These are phyloP conservation scores for Thraustochytrium sp. DNA, from an alignment of 352 stramenopile species.

Conservation along the genomic window DNA sequence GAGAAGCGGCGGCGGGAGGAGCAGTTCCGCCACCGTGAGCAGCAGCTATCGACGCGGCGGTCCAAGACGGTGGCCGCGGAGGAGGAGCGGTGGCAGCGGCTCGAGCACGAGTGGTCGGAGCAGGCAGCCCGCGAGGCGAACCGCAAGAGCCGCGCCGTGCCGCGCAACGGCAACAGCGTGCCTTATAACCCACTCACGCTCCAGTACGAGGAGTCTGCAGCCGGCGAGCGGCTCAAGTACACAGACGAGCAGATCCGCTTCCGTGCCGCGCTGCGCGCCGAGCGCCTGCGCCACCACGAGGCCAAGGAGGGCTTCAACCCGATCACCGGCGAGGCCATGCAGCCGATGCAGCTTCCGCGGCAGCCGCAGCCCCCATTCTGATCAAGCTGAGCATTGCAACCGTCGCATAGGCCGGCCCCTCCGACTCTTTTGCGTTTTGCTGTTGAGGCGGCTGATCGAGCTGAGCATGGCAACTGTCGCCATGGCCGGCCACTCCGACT, in stretches of 20 bases:
- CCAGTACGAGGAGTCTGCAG: conserved; percentile 16
- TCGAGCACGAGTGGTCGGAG: neutral
- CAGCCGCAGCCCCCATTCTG: conserved; percentile 1
- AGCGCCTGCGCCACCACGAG: conserved; percentile 8
- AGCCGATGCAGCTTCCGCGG: neutral
- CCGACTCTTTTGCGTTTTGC: too few species aligned
- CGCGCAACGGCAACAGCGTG: conserved; percentile 19
- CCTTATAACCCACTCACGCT: conserved; percentile 43
- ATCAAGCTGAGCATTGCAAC: too few species aligned
- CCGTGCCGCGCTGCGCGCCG: conserved; percentile 13
- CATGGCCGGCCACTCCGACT: too few species aligned
- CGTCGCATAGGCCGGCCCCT: too few species aligned
- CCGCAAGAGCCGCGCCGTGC: neutral
- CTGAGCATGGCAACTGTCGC: too few species aligned
- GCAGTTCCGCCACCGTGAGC: neutral
- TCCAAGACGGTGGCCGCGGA: neutral
- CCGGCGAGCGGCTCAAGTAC: conserved; percentile 24
- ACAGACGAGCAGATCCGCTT: conserved; percentile 25
- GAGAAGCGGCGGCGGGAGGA: conserved; percentile 27
- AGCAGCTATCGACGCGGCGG: conserved; percentile 5
- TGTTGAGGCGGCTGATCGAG: too few species aligned
- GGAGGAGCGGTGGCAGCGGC: conserved; percentile 18
- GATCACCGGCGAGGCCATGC: conserved; percentile 22
- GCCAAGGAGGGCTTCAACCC: conserved; percentile 42
- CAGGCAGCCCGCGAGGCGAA: neutral